Percentiles rank a stretch among this genome's conserved stretches.
phyloP scores from a whole-genome alignment of 495 filamentous ascomycete species.

The Podospora comata region DNA sequence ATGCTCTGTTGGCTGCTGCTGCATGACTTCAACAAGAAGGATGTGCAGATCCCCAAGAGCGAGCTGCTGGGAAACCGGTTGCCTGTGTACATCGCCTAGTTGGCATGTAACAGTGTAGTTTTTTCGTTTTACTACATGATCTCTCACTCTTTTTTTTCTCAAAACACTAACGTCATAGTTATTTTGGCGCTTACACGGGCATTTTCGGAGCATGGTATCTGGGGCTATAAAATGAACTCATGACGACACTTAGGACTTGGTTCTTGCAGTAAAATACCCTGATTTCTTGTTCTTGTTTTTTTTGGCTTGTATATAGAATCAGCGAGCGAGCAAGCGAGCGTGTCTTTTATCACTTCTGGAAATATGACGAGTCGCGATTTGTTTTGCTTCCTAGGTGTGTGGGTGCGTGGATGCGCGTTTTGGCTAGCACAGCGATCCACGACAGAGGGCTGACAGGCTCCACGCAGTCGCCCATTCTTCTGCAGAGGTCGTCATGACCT shows the following conservation, averaged over 20 bases:
- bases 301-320: neutral
- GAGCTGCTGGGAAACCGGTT: slow-evolving; percentile 47
- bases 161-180: neutral
- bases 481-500: slow-evolving; percentile 5
- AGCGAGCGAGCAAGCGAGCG: neutral
- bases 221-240: neutral
- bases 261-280: neutral
- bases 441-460: neutral
- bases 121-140: neutral
- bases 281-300: neutral
- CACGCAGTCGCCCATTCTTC: neutral
- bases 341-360: neutral
- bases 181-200: neutral
- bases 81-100: slow-evolving; percentile 45
- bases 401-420: neutral
- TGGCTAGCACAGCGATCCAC: neutral
- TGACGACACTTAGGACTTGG: neutral
- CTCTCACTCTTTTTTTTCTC: too few relatives aligned
- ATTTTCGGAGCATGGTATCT: neutral
- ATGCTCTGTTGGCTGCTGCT: slow-evolving; percentile 53
- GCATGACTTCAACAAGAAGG: slow-evolving; percentile 50
- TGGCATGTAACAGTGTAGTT: neutral
- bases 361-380: neutral
- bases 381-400: neutral
- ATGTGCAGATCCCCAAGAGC: slow-evolving; percentile 46